These are phyloP conservation scores for Globisporangium splendens DNA, from an alignment of 352 stramenopile species.

Conservation along the genomic window DNA sequence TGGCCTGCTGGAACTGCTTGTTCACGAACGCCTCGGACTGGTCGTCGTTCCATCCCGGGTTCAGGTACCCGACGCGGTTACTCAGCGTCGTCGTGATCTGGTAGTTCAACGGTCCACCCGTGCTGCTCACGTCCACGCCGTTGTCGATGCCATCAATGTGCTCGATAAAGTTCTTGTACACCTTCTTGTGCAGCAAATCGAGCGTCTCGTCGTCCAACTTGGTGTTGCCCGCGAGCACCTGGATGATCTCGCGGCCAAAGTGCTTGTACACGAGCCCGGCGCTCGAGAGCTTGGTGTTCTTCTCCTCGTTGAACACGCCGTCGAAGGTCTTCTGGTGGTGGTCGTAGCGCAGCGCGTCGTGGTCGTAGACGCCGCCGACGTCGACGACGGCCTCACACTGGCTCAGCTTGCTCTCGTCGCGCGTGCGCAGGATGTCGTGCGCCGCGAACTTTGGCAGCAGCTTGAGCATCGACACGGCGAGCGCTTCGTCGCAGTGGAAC, in stretches of 20 bases:
- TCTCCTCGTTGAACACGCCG: constrained; percentile 67
- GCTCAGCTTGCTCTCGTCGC: constrained; percentile 89
- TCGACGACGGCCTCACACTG: constrained; percentile 95
- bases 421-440: constrained; percentile 82
- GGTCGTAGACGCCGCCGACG: constrained; percentile 95
- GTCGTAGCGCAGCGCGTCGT: constrained; percentile 90
- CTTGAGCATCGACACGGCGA: constrained; percentile 97
- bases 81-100: constrained; percentile 74
- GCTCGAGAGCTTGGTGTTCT: constrained; percentile 92
- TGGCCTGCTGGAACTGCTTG: constrained; percentile 93
- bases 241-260: constrained; percentile 96
- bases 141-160: constrained; percentile 99
- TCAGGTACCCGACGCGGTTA: constrained; percentile 90
- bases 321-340: constrained; percentile 96
- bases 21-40: constrained; percentile 73
- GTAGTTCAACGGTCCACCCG: constrained; percentile 61
- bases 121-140: constrained; percentile 86
- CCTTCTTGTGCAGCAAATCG: constrained; percentile 87
- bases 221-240: constrained; percentile 42
- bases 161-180: constrained; percentile 97
- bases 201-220: constrained; percentile 64
- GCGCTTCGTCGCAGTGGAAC: constrained; percentile 98
- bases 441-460: constrained; percentile 88
- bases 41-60: constrained; percentile 97
- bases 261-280: constrained; percentile 98